Evolutionary conservation across 2,329 filamentous ascomycete genomes (phyloP), one percentile per base, ranked within the genome.

Genomic region (Trichoderma harzianum): DNA sequence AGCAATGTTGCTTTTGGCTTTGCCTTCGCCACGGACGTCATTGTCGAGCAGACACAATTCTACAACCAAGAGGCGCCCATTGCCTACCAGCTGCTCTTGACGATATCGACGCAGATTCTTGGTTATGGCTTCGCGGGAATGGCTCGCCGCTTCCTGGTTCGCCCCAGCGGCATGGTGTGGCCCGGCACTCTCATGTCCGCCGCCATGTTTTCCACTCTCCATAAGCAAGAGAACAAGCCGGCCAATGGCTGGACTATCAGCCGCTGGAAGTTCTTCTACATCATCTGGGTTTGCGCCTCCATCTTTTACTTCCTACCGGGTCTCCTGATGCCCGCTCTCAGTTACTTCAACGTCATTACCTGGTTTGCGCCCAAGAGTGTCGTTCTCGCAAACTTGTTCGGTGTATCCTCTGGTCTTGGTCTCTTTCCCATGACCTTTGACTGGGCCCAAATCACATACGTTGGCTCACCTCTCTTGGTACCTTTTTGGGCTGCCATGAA

Each of bases 1-100:
- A 95, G 93, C 82, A 96, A 96, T 78, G 93, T 96, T 55, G 94
- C 93, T 24, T 96, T 96, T 79, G 93, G 93, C 2, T 96, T 96
- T 81, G 93, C 93, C 30, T 96, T 96, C 81, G 93, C 93, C 8
- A 96, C 93, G 32, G 93, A 96, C 83, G 92, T 96, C 72, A 96
- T 97, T 76, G 93, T 97, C 68, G 93, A 97, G 80, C 94, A 97
- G 83, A 93, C 93, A 30, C 90, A 93, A 73, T 97, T 97, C 80
- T 97, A 97, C 82, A 90, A 93, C 69, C 94, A 97, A 80, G 88
- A 94, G 60, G 90, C 92, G 10, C 88, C 89, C 39, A 90, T 97
- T 58, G 79, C 88, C 11, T 97, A 97, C 78, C 93, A 97, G 80
- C 84, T 97, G 8, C 86, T 97, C 21, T 88, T 97, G 55, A 96